Evolutionary conservation across 1,284 basidiomycete genomes (phyloP), one percentile per base, ranked within the genome.

Genomic region (Rhodofomes roseus): DNA sequence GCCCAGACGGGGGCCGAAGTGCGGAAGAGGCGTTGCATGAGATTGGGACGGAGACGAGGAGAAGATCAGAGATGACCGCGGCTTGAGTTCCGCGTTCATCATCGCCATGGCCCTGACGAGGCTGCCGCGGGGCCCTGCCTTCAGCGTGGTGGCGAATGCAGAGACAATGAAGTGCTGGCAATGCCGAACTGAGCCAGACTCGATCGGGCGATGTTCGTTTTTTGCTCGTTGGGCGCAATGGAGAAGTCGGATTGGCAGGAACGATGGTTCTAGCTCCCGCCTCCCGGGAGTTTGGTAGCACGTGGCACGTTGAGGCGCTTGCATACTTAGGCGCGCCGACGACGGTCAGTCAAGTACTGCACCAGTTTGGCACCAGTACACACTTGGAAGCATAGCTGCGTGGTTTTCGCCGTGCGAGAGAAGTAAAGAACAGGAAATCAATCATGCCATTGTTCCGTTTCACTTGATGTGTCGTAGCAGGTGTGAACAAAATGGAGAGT

Each of bases 1-100:
- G 1, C 63, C 67, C 1, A 60, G 54, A 37, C 67, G 64, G n/a
- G 67, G 67, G 6, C 58, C 63, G 56, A 65, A 68, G 46, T 14
- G 16, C 14, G 25, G 25, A 25, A 34, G 20, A 12, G 41, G 43
- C 4, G 16, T 29, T 20, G 44, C 51, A 48, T n/a, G n/a, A n/a
- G n/a, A n/a, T 14, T n/a, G 20, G n/a, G n/a, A 22, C 27, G 51
- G 22, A 16, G 41, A 23, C 34, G 51, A 23, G 16, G 43, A 56
- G 40, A 59, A 59, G 44, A 37, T 34, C 3, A 59, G 54, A 16
- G 46, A 55, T 3, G 58, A 41, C 16, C 31, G 46, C 39, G 54
- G 46, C 39, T 52, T 52, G 18, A 43, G 27, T 2, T 52, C 31
- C 16, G 34, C 23, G 23, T n/a, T 22, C 16, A 25, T 27, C 3